These are phyloP conservation scores for Phytophthora tentaculata DNA, from an alignment of 352 stramenopile species.

Conservation along the genomic window DNA sequence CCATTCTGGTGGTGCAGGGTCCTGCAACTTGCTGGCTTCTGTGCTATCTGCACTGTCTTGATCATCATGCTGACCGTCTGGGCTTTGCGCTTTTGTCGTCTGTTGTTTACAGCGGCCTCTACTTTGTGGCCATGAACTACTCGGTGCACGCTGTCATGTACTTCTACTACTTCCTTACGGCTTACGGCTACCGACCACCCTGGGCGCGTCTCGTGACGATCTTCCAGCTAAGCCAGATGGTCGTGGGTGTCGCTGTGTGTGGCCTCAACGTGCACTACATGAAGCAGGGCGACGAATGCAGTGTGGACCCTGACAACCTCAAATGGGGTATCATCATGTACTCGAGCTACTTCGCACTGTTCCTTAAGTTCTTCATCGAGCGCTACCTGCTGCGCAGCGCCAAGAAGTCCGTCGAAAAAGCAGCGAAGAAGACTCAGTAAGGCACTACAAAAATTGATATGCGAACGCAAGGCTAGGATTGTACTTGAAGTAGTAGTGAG, in stretches of 20 bases:
- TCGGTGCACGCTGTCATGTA: constrained; percentile 98
- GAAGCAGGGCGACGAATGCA: constrained; percentile 67
- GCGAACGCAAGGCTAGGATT: constrained; percentile 28
- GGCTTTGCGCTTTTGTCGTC: constrained; percentile 4
- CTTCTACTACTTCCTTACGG: constrained; percentile 95
- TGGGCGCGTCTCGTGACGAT: constrained; percentile 90
- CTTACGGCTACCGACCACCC: constrained; percentile 75
- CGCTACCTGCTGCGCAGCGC: constrained; percentile 75
- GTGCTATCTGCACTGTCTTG: background rate
- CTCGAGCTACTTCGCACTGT: constrained; percentile 94
- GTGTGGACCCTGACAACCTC: constrained; percentile 85
- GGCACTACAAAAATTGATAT: constrained; percentile 20
- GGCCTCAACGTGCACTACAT: constrained; percentile 83
- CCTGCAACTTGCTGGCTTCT: constrained; percentile 2
- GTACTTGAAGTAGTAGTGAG: constrained; percentile 38
- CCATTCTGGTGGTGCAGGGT: constrained; percentile 27
- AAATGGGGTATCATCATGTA: constrained; percentile 94
- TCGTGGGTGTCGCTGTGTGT: constrained; percentile 77
- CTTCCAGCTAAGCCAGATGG: constrained; percentile 92
- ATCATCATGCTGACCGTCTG: constrained; percentile 21
- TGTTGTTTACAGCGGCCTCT: constrained; percentile 80
- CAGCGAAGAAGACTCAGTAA: constrained; percentile 53
- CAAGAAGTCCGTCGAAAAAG: constrained; percentile 39
- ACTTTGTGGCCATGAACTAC: constrained; percentile 99
- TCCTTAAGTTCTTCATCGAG: constrained; percentile 93